phyloP scores from a whole-genome alignment of 371 early-diverging fungal genomes.

The Umbelopsis sp. region DNA sequence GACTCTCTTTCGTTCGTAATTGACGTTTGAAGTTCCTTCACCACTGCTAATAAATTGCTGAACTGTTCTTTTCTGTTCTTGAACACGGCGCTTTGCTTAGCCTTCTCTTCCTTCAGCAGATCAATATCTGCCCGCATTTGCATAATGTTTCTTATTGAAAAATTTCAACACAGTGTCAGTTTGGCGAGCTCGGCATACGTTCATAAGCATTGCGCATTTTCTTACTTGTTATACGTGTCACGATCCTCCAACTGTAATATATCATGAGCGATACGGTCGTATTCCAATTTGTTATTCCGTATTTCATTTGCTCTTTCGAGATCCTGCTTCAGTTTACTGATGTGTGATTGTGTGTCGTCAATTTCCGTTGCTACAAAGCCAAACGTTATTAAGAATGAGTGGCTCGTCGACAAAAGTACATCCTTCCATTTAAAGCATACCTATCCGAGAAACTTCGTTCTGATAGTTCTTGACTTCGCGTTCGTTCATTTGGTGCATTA shows the following conservation, averaged over 20 bases:
- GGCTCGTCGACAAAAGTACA: too few relatives aligned
- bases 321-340: slow-evolving; percentile 32
- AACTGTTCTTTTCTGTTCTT: slow-evolving; percentile 20
- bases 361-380: slow-evolving; percentile 19
- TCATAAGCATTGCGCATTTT: not conserved
- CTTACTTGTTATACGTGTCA: slow-evolving; percentile 33
- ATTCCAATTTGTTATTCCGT: slow-evolving; percentile 37
- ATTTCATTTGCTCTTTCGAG: slow-evolving; percentile 31
- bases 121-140: slow-evolving; percentile 18
- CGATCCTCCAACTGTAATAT: slow-evolving; percentile 31
- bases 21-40: slow-evolving; percentile 16
- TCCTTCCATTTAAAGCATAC: not conserved
- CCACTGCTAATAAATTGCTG: not conserved
- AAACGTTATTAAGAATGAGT: not conserved
- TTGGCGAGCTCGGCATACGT: too few relatives aligned
- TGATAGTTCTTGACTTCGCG: slow-evolving; percentile 38
- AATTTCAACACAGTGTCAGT: not conserved
- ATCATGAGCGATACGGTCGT: slow-evolving; percentile 40
- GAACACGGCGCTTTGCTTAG: slow-evolving; percentile 8
- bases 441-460: slow-evolving; percentile 9
- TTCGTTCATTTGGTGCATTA: slow-evolving; percentile 42
- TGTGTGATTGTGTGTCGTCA: slow-evolving; percentile 28
- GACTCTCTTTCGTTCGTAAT: slow-evolving; percentile 18
- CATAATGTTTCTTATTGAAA: not conserved
- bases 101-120: slow-evolving; percentile 19